These are phyloP conservation scores for Hemileia vastatrix DNA, from an alignment of 1,284 basidiomycete species.

Conservation along the genomic window DNA sequence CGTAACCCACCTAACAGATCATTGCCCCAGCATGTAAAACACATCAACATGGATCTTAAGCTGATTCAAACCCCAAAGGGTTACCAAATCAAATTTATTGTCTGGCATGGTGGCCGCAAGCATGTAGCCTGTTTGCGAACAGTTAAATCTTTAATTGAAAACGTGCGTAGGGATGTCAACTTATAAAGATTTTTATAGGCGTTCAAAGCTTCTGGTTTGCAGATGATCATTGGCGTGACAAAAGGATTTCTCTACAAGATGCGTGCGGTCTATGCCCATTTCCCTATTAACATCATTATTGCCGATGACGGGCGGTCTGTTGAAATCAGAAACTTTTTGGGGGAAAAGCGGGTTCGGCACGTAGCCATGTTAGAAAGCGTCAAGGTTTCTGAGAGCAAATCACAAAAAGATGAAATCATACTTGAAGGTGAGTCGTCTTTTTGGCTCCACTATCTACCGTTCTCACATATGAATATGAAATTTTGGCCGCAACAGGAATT, in stretches of 20 bases:
- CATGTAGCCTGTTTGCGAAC: slow-evolving; percentile 97
- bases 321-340: slow-evolving; percentile 98
- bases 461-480: neutral
- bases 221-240: slow-evolving; percentile 90
- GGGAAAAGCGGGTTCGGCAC: slow-evolving; percentile 82
- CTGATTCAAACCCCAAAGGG: slow-evolving; percentile 53
- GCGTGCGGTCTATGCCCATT: slow-evolving; percentile 89
- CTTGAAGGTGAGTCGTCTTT: slow-evolving; percentile 55
- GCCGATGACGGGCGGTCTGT: slow-evolving; percentile 65
- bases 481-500: slow-evolving; percentile 47
- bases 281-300: slow-evolving; percentile 99
- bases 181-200: neutral
- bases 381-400: slow-evolving; percentile 75
- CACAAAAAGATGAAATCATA: slow-evolving; percentile 92
- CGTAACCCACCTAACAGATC: neutral
- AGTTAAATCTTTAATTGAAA: slow-evolving; percentile 84
- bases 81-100: slow-evolving; percentile 76
- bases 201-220: neutral
- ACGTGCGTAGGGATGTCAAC: slow-evolving; percentile 46
- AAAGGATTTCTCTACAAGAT: slow-evolving; percentile 98
- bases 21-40: slow-evolving; percentile 58
- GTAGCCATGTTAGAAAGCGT: slow-evolving; percentile 88
- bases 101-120: slow-evolving; percentile 98
- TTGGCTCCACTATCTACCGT: neutral
- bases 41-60: slow-evolving; percentile 94